phyloP scores from a whole-genome alignment of 148 eudicot species.

The Chenopodium berlandieri region DNA sequence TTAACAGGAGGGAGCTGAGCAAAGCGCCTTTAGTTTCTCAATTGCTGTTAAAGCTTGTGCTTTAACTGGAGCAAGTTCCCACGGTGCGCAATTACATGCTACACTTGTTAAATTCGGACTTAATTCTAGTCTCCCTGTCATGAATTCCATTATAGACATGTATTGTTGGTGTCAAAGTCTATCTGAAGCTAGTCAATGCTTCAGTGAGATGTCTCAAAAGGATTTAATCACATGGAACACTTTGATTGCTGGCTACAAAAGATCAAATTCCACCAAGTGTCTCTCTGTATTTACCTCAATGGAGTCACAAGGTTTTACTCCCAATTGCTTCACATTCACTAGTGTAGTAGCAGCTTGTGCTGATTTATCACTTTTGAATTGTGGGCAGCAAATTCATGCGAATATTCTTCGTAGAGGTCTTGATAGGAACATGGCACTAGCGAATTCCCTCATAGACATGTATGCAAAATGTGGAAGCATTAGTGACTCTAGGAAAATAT shows the following conservation, averaged over 20 bases:
- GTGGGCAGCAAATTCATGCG: constrained; percentile 78
- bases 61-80: constrained; percentile 37
- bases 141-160: constrained; percentile 94
- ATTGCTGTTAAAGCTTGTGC: constrained; percentile 85
- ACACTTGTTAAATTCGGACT: constrained; percentile 62
- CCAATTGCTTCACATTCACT: constrained; percentile 75
- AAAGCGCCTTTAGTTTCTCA: constrained; percentile 60
- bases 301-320: constrained; percentile 54
- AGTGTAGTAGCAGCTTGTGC: constrained; percentile 75
- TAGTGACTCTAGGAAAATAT: constrained; percentile 54
- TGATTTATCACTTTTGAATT: constrained; percentile 53
- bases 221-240: constrained; percentile 91
- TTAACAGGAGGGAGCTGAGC: constrained; percentile 72
- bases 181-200: constrained; percentile 67
- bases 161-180: constrained; percentile 59
- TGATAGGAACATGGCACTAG: constrained; percentile 49
- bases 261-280: constrained; percentile 50
- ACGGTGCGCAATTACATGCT: constrained; percentile 78
- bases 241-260: constrained; percentile 75
- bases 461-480: constrained; percentile 89
- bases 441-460: constrained; percentile 85
- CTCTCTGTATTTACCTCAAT: constrained; percentile 55
- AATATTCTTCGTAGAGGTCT: constrained; percentile 60
- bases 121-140: constrained; percentile 63
- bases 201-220: constrained; percentile 57